A percentile compares a stretch with the other conserved stretches of the same genome.
These are phyloP conservation scores for Marasmius fiardii DNA, from an alignment of 1,284 basidiomycete genomes.

Conservation along the genomic window DNA sequence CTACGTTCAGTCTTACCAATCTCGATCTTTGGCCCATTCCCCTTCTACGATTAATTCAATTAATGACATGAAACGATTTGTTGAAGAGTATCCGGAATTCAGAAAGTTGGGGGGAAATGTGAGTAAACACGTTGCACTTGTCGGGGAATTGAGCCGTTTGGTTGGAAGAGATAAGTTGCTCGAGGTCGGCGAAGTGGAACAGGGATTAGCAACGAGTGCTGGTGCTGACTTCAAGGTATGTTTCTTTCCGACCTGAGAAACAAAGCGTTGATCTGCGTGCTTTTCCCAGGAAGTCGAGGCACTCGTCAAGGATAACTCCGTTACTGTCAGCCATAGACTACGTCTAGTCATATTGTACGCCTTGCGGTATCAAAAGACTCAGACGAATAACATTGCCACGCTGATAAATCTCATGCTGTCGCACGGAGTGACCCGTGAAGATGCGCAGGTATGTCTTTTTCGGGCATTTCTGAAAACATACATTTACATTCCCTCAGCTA, in stretches of 20 bases:
- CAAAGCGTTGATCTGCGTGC: not conserved
- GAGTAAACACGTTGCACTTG: conserved; percentile 95
- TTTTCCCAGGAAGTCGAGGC: conserved; percentile 52
- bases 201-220: conserved; percentile 91
- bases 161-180: conserved; percentile 86
- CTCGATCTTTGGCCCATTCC: conserved; percentile 74
- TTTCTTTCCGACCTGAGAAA: not conserved
- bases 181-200: conserved; percentile 93
- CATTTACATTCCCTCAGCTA: conserved; percentile 46
- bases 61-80: conserved; percentile 95
- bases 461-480: not conserved
- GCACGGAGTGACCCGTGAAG: conserved; percentile 80
- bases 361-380: conserved; percentile 92
- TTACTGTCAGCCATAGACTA: conserved; percentile 83
- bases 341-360: conserved; percentile 94
- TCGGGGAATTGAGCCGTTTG: conserved; percentile 91
- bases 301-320: conserved; percentile 63
- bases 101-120: conserved; percentile 96
- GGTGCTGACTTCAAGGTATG: conserved; percentile 84
- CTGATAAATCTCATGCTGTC: conserved; percentile 82
- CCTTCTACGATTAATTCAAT: conserved; percentile 92
- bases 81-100: conserved; percentile 99
- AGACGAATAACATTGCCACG: conserved; percentile 78
- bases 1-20: conserved; percentile 95
- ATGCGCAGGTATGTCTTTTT: conserved; percentile 64